phyloP scores from a whole-genome alignment of 1,139 yeast species.

The Candida mesenterica region DNA sequence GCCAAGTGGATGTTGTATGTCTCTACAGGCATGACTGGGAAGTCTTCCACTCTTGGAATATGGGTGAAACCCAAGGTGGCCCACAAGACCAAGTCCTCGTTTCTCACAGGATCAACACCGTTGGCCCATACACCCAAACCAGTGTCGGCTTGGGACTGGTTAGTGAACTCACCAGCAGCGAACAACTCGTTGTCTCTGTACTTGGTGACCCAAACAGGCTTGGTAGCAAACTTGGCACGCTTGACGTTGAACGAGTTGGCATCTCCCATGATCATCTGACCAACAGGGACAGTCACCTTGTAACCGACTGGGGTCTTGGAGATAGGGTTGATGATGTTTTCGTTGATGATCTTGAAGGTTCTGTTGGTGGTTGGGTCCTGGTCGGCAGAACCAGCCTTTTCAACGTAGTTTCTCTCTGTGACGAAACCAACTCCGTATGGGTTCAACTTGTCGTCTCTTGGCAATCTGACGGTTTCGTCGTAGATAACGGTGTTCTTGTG shows the following conservation, averaged over 20 bases:
- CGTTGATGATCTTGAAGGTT: conserved; percentile 77
- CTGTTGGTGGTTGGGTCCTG: conserved; percentile 78
- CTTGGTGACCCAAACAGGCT: conserved; percentile 76
- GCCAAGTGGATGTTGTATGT: conserved; percentile 63
- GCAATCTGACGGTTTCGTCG: conserved; percentile 71
- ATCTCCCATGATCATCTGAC: conserved; percentile 71
- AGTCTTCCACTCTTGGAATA: conserved; percentile 85
- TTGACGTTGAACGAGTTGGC: conserved; percentile 58
- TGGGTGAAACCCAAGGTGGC: conserved; percentile 86
- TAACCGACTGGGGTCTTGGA: conserved; percentile 81
- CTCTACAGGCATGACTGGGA: conserved; percentile 93
- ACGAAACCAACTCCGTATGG: conserved; percentile 77
- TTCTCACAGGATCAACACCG: conserved; percentile 70
- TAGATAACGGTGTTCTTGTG: conserved; percentile 74
- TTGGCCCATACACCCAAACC: conserved; percentile 69
- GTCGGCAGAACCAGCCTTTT: conserved; percentile 70
- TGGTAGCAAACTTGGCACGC: conserved; percentile 72
- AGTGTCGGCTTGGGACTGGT: conserved; percentile 63
- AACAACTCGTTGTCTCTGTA: conserved; percentile 65
- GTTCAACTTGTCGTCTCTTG: conserved; percentile 49
- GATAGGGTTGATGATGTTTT: conserved; percentile 70
- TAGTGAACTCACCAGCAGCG: conserved; percentile 80
- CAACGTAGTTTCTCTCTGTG: conserved; percentile 62
- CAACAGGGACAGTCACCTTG: conserved; percentile 75
- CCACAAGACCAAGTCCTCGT: conserved; percentile 82